Evolutionary conservation across 2,329 filamentous ascomycete species (phyloP), one percentile per base, ranked within the genome.

Genomic region (Thelonectria discophora): DNA sequence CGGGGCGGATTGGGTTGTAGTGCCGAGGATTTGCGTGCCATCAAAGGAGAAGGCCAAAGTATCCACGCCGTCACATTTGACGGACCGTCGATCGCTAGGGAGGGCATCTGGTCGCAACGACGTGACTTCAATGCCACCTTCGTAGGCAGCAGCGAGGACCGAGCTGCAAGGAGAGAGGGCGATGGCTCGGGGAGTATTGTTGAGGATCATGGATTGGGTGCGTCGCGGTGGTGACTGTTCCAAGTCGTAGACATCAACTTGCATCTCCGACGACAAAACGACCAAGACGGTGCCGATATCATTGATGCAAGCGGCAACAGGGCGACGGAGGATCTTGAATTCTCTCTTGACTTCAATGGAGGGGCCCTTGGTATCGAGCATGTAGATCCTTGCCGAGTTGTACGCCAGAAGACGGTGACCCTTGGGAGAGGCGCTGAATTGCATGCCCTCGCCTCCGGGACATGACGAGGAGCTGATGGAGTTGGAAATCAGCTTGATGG

Each of bases 51-150:
- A 95, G 3, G 87, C 84, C 49, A 95, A 78, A 3, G 87, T 82
- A 72, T 94, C 91, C 5, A 94, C 90, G 2, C 84, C 85, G 71
- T 91, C 88, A 71, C 91, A 94, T 71, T 93, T 92, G 59, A 94
- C 91, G 11, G 91, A 86, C 67, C 92, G 84, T 69, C 90, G 84
- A 67, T 93, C 90, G 0, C 86, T 90, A 12, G 85, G 76, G 27
- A 89, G 71, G 24, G 86, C 87, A 55, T 82, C 85, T 2, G 88
- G 81, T 49, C 86, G 86, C 40, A 97, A 80, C 5, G 92, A 91
- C 27, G 91, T 88, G 0, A 97, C 91, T 75, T 97, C 93, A 64
- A 97, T 94, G n/a, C 91, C 92, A 57, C 91, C 91, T 72, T 93
- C 88, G 75, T 94, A 96, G 8, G 93, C 93, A 15, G 92, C 90